phyloP scores from a whole-genome alignment of 345 rosid genomes.

The Crucihimalaya himalaica region DNA sequence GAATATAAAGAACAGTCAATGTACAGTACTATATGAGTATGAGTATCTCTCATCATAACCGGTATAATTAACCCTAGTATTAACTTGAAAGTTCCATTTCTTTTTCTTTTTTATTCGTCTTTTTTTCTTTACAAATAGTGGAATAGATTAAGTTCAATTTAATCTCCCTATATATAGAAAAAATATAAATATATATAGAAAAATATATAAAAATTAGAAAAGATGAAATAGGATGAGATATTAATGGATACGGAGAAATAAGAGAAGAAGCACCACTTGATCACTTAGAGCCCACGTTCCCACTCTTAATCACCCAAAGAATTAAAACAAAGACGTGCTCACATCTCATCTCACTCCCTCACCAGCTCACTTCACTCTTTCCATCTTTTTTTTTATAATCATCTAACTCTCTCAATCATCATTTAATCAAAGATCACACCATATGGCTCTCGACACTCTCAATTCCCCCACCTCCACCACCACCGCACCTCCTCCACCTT shows the following conservation, averaged over 20 bases:
- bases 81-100: neutral
- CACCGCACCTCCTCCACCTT: conserved; percentile 32
- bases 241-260: conserved; percentile 31
- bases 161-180: neutral
- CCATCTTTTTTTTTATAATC: neutral
- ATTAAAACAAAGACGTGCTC: conserved; percentile 43
- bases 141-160: neutral
- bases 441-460: conserved; percentile 63
- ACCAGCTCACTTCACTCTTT: conserved; percentile 47
- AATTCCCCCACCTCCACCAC: conserved; percentile 50
- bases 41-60: neutral
- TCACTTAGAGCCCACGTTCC: conserved; percentile 47
- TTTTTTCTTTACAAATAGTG: neutral
- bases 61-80: neutral
- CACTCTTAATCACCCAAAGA: conserved; percentile 41
- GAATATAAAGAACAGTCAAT: no score
- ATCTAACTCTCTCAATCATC: conserved; percentile 25
- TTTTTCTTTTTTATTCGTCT: no score
- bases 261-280: conserved; percentile 41
- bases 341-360: conserved; percentile 44
- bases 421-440: conserved; percentile 10
- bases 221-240: conserved; percentile 23
- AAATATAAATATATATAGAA: neutral
- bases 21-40: neutral
- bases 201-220: neutral